Evolutionary conservation across 106 monocot species (phyloP), one percentile per base, ranked within the genome.

Genomic region (Dendrobium nobile): DNA sequence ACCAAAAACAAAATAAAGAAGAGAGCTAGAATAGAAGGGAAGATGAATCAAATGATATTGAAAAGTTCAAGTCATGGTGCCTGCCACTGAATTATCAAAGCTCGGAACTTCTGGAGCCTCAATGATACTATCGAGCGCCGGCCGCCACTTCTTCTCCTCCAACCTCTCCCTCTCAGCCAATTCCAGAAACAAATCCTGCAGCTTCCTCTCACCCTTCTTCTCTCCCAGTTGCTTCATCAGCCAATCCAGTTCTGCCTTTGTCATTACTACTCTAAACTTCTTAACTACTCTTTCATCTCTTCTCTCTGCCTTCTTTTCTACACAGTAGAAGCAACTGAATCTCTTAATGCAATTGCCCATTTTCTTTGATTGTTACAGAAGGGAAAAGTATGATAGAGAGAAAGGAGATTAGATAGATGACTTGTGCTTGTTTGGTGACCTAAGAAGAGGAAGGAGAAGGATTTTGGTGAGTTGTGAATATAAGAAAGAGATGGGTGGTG

Each of bases 331-430:
- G 22, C 47, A 20, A 0, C 24, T 41, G 2, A 16, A 28, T 72
- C 72, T 79, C 72, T 83, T 58, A 78, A 83, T 58, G 79, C 83
- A 83, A 41, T 83, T 83, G n/a, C 83, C 83, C 83, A 83, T 83
- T 6, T 54, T 74, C 20, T 44, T 44, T 70, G 61, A n/a, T 61
- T 61, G 22, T 4, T 20, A 61, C 22, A 61, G 61, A 61, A 61
- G 2, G 61, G 22, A 22, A 9, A 22, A 61, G 61, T 7, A 22
- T 8, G 13, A 15, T 51, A 51, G 51, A 51, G 15, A 13, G 13
- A 13, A 51, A 51, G 51, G 51, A 51, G 51, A 51, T 16, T 51
- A 51, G 51, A 51, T 51, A 45, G 51, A 51, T 13, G 51, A 51
- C 64, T 28, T 70, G 15, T 37, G 33, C 70, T 70, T 28, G 16